Conservation (phyloP, 2,329 filamentous ascomycete species). For the Penicillium sp. region DNA sequence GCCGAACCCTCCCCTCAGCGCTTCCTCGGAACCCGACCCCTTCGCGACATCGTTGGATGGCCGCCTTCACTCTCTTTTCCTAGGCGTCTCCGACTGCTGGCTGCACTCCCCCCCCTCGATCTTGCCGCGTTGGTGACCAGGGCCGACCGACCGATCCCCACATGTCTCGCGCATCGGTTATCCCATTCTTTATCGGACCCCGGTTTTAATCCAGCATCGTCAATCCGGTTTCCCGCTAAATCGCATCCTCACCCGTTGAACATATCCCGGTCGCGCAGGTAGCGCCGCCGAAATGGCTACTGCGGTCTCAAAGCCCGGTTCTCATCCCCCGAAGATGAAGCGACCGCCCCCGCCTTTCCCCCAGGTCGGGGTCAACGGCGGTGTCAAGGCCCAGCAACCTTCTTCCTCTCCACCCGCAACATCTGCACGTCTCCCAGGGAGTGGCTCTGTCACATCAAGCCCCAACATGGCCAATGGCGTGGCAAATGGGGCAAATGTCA, state of each 20-base stretch:
- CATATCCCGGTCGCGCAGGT: constrained; percentile 23
- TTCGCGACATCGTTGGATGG: constrained; percentile 32
- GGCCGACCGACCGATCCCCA: constrained; percentile 45
- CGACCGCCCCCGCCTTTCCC: constrained; percentile 68
- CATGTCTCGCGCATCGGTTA: constrained; percentile 50
- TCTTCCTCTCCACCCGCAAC: constrained; percentile 60
- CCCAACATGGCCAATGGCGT: constrained; percentile 50
- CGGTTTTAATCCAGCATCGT: constrained; percentile 33
- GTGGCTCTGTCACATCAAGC: constrained; percentile 42
- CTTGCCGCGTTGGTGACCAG: constrained; percentile 34
- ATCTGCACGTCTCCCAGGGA: constrained; percentile 61
- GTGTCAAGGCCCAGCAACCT: constrained; percentile 60
- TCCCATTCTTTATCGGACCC: constrained; percentile 43
- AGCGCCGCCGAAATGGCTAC: constrained; percentile 45
- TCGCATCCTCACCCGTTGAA: constrained; percentile 25
- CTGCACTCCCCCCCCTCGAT: constrained; percentile 20
- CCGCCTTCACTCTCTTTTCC: constrained; percentile 22
- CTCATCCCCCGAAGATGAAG: constrained; percentile 65
- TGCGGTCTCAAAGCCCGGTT: constrained; percentile 48
- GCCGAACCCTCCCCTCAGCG: constrained; percentile 20
- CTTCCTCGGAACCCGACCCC: constrained; percentile 24
- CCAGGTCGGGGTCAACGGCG: constrained; percentile 66
- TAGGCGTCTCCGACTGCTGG: constrained; percentile 26
- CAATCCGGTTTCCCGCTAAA: constrained; percentile 30
- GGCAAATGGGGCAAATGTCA: constrained; percentile 22